A percentile compares a stretch with the other conserved stretches of the same genome.
Evolutionary conservation across 176 grass and related monocot genomes (phyloP).

Genomic region (Elaeis guineensis): DNA sequence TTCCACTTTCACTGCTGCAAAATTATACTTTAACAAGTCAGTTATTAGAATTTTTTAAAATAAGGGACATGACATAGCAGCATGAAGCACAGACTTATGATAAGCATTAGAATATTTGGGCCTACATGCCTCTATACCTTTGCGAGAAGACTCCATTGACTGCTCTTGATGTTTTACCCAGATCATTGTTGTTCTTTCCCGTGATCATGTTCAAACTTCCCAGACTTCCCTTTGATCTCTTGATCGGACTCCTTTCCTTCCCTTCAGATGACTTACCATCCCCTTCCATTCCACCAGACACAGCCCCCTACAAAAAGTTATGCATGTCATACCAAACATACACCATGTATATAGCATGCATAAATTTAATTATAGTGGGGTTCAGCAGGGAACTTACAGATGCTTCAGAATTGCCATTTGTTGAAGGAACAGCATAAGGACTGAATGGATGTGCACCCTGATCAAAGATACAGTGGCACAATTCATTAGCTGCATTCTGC

Average conservation of each 20-base stretch:
- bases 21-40: background rate
- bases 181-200: constrained; percentile 57
- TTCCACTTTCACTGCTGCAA: constrained; percentile 43
- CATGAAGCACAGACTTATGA: too few species aligned
- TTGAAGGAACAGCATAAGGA: constrained; percentile 53
- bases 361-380: too few species aligned
- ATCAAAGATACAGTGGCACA: constrained; percentile 2
- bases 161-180: constrained; percentile 59
- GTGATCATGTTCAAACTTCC: constrained; percentile 93
- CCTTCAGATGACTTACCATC: constrained; percentile 65
- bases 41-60: too few species aligned
- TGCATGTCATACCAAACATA: too few species aligned
- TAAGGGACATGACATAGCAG: too few species aligned
- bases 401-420: constrained; percentile 65
- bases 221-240: constrained; percentile 92
- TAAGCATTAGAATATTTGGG: too few species aligned
- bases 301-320: constrained; percentile 42
- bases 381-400: constrained; percentile 39
- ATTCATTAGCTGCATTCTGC: too few species aligned
- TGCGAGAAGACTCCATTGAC: constrained; percentile 57
- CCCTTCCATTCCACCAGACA: constrained; percentile 37
- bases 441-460: constrained; percentile 81
- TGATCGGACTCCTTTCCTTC: constrained; percentile 73
- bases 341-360: too few species aligned
- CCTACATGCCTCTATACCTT: constrained; percentile 44